phyloP scores from a whole-genome alignment of 352 stramenopile genomes.

The Blastocystis sp. region DNA sequence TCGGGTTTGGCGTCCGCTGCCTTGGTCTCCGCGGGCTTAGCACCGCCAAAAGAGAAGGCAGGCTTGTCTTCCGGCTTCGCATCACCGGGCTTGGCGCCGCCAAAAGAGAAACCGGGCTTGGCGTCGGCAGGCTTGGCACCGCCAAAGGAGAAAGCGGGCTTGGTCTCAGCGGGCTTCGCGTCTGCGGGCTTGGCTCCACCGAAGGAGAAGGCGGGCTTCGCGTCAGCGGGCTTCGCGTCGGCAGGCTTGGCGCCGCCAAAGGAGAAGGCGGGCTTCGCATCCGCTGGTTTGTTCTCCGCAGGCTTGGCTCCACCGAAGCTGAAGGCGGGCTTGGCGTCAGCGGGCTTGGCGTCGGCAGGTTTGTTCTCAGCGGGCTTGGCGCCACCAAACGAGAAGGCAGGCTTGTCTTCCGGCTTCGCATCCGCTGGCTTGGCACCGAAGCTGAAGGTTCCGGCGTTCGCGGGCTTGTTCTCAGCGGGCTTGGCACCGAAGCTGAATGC shows the following conservation, averaged over 20 bases:
- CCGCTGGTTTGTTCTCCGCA: neutral
- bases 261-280: neutral
- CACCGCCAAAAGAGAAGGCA: neutral
- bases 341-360: neutral
- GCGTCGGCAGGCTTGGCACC: neutral
- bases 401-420: neutral
- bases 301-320: neutral
- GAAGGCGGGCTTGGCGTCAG: neutral
- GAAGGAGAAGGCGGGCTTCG: neutral
- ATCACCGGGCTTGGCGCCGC: neutral
- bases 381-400: constrained; percentile 1
- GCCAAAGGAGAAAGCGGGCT: neutral
- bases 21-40: neutral
- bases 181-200: neutral
- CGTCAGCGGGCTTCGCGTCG: neutral
- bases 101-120: neutral
- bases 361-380: neutral
- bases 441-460: neutral
- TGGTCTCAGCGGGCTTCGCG: neutral
- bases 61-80: neutral
- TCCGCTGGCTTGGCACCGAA: constrained; percentile 27
- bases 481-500: constrained; percentile 38
- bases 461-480: neutral
- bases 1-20: neutral
- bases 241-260: constrained; percentile 26